Conservation (phyloP, 176 grass and related monocot species). For the Rhynchospora tenuis region DNA sequence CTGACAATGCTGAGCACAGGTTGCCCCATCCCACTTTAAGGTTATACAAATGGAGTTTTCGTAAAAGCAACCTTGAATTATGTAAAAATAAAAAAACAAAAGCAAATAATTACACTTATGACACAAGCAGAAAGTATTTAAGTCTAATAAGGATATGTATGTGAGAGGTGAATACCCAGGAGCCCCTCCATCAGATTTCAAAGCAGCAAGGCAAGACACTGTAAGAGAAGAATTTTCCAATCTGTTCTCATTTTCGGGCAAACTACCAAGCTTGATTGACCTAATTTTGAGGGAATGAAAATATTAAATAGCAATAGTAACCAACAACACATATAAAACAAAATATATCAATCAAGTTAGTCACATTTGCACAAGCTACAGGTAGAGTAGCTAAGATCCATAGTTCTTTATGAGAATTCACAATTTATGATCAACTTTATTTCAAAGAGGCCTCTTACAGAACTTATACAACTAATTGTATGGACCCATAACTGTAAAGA, state of each 20-base stretch:
- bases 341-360: too few relatives aligned
- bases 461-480: background rate
- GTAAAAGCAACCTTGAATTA: conserved; percentile 19
- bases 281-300: conserved; percentile 18
- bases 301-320: background rate
- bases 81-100: background rate
- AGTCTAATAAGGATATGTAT: background rate
- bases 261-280: conserved; percentile 36
- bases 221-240: conserved; percentile 32
- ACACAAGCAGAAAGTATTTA: background rate
- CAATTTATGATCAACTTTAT: background rate
- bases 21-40: conserved; percentile 18
- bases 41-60: conserved; percentile 28
- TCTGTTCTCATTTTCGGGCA: background rate
- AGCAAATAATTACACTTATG: background rate
- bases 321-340: too few relatives aligned
- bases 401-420: background rate
- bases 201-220: conserved; percentile 31
- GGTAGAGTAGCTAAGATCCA: background rate
- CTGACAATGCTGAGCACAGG: conserved; percentile 5
- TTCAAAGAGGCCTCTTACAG: background rate
- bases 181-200: conserved; percentile 29
- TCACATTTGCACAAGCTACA: background rate
- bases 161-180: conserved; percentile 19
- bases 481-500: too few relatives aligned